Conservation (phyloP, 2,329 filamentous ascomycete genomes). For the Drechslerella dactyloides region DNA sequence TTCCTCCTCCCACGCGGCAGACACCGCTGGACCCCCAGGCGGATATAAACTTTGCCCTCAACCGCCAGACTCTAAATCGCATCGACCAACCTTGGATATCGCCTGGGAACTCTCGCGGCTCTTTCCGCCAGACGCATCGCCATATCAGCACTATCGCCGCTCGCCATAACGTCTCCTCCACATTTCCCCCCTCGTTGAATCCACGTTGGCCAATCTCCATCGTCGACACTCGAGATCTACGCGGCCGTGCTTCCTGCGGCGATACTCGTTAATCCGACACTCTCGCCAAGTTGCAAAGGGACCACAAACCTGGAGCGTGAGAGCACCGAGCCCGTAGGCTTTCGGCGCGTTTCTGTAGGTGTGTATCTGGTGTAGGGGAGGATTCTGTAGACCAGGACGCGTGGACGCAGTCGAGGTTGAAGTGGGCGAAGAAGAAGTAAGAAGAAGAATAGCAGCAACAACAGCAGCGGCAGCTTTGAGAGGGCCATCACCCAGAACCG, state of each 20-base stretch:
- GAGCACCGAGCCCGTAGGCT: background rate
- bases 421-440: background rate
- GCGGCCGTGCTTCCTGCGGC: background rate
- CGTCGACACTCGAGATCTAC: background rate
- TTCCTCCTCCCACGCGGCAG: background rate
- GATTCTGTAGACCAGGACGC: background rate
- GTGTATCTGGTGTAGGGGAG: background rate
- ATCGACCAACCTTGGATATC: constrained; percentile 18
- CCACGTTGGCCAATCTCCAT: background rate
- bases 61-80: constrained; percentile 37
- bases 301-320: background rate
- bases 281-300: background rate
- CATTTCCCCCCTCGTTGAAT: background rate
- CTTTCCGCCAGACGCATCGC: too few relatives aligned
- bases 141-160: background rate
- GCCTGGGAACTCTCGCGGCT: constrained; percentile 1
- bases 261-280: background rate
- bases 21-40: constrained; percentile 5
- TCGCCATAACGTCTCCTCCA: background rate
- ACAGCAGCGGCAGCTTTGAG: background rate
- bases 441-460: constrained; percentile 11
- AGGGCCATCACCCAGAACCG: constrained; percentile 5
- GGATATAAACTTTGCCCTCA: constrained; percentile 38
- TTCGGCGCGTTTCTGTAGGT: background rate
- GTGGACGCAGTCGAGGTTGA: background rate